phyloP scores from a whole-genome alignment of 2,329 filamentous ascomycete genomes.

The Sporothrix schenckii region DNA sequence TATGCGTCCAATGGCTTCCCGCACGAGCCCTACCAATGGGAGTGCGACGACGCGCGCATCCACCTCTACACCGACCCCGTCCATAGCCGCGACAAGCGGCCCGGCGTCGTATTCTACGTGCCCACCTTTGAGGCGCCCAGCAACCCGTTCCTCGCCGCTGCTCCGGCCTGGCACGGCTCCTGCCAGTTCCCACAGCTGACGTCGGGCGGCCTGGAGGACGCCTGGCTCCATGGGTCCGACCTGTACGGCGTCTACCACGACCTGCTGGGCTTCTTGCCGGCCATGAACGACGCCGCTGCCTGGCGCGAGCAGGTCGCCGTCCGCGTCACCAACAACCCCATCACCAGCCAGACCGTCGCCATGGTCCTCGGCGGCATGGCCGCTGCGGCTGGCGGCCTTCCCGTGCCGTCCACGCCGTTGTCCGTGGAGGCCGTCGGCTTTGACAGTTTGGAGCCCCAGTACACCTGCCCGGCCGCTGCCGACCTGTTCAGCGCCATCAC shows the following conservation, averaged over 20 bases:
- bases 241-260: conserved; percentile 75
- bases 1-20: conserved; percentile 79
- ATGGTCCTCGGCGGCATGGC: conserved; percentile 76
- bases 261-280: conserved; percentile 68
- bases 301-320: conserved; percentile 58
- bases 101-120: conserved; percentile 58
- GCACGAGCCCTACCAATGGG: conserved; percentile 70
- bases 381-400: conserved; percentile 56
- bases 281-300: conserved; percentile 42
- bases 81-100: conserved; percentile 51
- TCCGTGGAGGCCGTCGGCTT: conserved; percentile 58
- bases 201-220: conserved; percentile 69
- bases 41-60: conserved; percentile 70
- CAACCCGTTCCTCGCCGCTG: conserved; percentile 67
- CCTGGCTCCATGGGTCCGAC: conserved; percentile 75
- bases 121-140: conserved; percentile 60
- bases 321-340: conserved; percentile 78
- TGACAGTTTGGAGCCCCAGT: conserved; percentile 75
- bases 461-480: conserved; percentile 61
- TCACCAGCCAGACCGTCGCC: conserved; percentile 78
- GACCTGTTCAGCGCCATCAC: conserved; percentile 35
- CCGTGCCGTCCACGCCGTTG: conserved; percentile 59
- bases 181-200: conserved; percentile 86
- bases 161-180: conserved; percentile 68
- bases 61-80: conserved; percentile 68